phyloP scores from a whole-genome alignment of 208 protist species.

The Trypanosoma mega region DNA sequence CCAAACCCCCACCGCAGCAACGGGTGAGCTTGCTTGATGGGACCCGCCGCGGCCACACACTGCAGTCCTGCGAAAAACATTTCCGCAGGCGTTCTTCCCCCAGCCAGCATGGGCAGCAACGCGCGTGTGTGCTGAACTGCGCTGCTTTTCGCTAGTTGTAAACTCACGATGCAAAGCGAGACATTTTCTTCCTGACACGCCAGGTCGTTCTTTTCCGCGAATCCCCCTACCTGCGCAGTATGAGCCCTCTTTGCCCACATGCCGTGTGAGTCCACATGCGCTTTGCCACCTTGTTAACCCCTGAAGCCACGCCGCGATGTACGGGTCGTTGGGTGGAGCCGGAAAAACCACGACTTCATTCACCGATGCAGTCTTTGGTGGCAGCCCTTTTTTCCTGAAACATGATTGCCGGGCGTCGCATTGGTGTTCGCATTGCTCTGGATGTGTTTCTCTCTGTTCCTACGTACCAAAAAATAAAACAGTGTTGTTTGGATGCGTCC shows the following conservation, averaged over 20 bases:
- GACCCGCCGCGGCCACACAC: no score
- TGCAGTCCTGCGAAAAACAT: neutral
- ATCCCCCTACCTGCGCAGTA: neutral
- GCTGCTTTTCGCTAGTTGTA: conserved; percentile 12
- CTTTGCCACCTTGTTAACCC: conserved; percentile 1
- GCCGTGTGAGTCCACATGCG: conserved; percentile 5
- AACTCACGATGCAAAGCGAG: conserved; percentile 10
- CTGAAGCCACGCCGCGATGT: conserved; percentile 2
- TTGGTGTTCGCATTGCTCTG: no score
- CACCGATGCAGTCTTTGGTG: no score
- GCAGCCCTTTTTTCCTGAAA: no score
- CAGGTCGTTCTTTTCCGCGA: neutral
- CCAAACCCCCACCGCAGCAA: no score
- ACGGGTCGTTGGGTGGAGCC: neutral
- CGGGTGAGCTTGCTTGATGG: no score
- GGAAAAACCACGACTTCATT: neutral
- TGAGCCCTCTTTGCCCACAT: conserved; percentile 7
- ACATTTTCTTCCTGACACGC: neutral
- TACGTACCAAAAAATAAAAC: no score
- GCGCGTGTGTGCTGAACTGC: conserved; percentile 1
- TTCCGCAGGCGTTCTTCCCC: neutral
- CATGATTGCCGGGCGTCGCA: no score
- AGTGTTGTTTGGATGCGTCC: no score
- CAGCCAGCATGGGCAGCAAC: neutral
- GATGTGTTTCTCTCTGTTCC: no score